phyloP scores from a whole-genome alignment of 2,329 filamentous ascomycete species.

The Herpotrichia juniperi region DNA sequence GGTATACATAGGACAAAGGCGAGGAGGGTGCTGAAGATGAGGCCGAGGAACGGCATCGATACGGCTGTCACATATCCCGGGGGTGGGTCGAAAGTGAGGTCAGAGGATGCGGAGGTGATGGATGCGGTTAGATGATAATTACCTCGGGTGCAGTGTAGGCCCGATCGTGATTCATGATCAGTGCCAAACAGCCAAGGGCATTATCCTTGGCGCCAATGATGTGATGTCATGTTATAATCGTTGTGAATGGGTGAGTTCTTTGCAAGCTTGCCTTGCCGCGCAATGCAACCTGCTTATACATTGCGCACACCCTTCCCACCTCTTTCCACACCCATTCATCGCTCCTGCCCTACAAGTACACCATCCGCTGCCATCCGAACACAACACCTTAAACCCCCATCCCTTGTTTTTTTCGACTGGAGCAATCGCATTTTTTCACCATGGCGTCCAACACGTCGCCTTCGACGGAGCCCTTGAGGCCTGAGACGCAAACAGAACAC shows the following conservation, averaged over 20 bases:
- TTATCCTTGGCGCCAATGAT: slow-evolving; percentile 13
- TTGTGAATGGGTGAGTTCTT: slow-evolving; percentile 7
- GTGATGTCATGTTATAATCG: slow-evolving; percentile 9
- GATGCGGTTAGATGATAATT: not conserved
- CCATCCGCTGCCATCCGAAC: slow-evolving; percentile 33
- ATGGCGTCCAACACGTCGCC: slow-evolving; percentile 38
- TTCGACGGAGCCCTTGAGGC: slow-evolving; percentile 38
- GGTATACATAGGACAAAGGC: slow-evolving; percentile 22
- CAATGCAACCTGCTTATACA: slow-evolving; percentile 18
- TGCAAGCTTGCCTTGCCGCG: slow-evolving; percentile 3
- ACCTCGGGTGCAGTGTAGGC: not conserved
- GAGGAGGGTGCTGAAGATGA: slow-evolving; percentile 16
- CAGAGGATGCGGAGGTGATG: slow-evolving; percentile 12
- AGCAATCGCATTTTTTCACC: slow-evolving; percentile 2
- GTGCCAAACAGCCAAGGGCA: not conserved
- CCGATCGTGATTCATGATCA: not conserved
- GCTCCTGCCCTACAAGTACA: slow-evolving; percentile 17
- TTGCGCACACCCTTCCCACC: not conserved
- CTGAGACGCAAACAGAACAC: slow-evolving; percentile 19
- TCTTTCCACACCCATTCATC: not conserved
- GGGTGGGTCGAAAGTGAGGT: slow-evolving; percentile 22
- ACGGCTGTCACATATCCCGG: slow-evolving; percentile 38
- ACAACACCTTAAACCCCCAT: slow-evolving; percentile 18
- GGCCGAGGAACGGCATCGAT: slow-evolving; percentile 20
- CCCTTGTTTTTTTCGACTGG: slow-evolving; percentile 14